Evolutionary conservation across 2,329 filamentous ascomycete genomes (phyloP), one percentile per base, ranked within the genome.

Genomic region (Penicillium sclerotigenum): DNA sequence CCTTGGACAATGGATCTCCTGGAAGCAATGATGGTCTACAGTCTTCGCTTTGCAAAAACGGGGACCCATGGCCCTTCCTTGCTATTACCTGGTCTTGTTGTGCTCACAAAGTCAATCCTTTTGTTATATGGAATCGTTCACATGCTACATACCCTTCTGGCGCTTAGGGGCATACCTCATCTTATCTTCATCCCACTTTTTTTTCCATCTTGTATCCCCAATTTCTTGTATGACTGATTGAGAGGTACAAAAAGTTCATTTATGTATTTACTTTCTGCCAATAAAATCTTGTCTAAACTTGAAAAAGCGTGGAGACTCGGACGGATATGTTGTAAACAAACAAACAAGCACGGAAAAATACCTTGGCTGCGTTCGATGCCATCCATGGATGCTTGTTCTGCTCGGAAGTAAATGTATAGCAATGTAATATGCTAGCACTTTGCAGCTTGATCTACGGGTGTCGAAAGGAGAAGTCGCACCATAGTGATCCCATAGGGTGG

Each of bases 81-180:
- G 29, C 26, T 41, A 4, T 8, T 6, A 20, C 2, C 5, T 5
- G 14, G 11, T 34, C n/a, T n/a, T 37, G 4, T 24, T 13, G 6
- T 42, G 45, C 37, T 54, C 41, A 42, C 37, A 8, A 24, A 22
- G 16, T 14, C 28, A 20, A 48, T 34, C 13, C 24, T 29, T 24
- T 10, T 28, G 4, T 14, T 14, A 24, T 40, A 24, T 36, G 13
- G 52, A 43, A 41, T 56, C 31, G 24, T 54, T 40, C 34, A 52
- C 51, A 28, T 47, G 20, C 55, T 63, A 61, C 64, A 67, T 67
- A 59, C 60, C 33, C 41, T 54, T 58, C 33, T 54, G 66, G 66
- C 56, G 65, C 65, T 61, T 38, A 46, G 61, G 50, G 56, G 58
- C 51, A 53, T 58, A 58, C 42, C 51, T 56, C 26, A 52, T 59